Evolutionary conservation across 1,284 basidiomycete genomes (phyloP), one percentile per base, ranked within the genome.

Genomic region (Puccinia horiana): DNA sequence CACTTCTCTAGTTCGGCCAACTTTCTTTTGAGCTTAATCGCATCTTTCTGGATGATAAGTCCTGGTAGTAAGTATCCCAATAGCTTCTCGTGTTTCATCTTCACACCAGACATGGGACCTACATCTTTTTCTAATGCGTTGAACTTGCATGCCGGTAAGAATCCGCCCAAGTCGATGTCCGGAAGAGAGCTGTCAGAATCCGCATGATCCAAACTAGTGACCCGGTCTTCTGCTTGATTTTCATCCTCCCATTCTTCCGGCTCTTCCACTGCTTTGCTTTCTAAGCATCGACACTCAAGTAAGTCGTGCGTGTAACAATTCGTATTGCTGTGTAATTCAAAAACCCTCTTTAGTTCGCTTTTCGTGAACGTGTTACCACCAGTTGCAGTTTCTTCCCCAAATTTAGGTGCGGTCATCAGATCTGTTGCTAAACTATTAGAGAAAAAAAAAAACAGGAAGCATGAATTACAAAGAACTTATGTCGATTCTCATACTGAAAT

Each of bases 251-350:
- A 47, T 29, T 61, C 49, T 29, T 58, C 83, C 20, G 81, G 35
- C 49, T 61, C 52, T 69, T 56, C 52, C 4, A 70, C 56, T 8
- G 86, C 85, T 42, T 83, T 84, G n/a, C 85, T 84, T 42, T 83
- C 84, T 70, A 75, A 54, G 40, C 86, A 87, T 32, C 78, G 78
- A 67, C 86, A 88, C 6, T 84, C 83, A 12, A 85, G 86, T 85
- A 87, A 85, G 86, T 89, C 94, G 84, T 97, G 97, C 1, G 96
- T 98, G 83, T 96, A 93, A 88, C 95, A 98, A 2, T 90, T 88
- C 0, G 95, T 96, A 76, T 92, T 89, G 0, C 90, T 88, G 87
- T 96, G 92, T 54, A 98, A 88, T 11, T 92, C 92, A 88, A 99
- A 99, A 84, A 99, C 94, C 86, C 96, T 94, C 70, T 92, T 76